phyloP scores from a whole-genome alignment of 371 early-diverging fungal genomes.

The Mucor sp. region DNA sequence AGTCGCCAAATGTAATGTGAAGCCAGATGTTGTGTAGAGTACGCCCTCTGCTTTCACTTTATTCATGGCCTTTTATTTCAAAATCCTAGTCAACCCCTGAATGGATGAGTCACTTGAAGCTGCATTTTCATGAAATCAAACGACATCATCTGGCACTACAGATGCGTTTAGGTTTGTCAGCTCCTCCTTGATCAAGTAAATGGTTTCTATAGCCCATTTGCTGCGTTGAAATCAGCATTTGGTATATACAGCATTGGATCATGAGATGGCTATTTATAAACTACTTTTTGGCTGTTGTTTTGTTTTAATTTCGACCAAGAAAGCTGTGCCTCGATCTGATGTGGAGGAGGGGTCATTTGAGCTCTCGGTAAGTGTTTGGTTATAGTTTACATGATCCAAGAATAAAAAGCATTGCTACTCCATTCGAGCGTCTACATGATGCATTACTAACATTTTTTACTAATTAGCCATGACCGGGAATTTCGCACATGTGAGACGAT shows the following conservation, averaged over 20 bases:
- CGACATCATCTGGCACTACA: too few species aligned
- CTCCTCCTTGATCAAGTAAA: too few species aligned
- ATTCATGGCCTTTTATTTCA: too few species aligned
- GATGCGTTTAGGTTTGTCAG: too few species aligned
- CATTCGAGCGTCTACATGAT: neutral
- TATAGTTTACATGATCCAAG: neutral
- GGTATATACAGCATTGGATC: neutral
- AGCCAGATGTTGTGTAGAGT: too few species aligned
- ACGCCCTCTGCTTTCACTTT: too few species aligned
- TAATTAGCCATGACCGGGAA: neutral
- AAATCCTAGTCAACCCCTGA: too few species aligned
- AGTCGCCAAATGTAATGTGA: too few species aligned
- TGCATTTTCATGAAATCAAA: too few species aligned
- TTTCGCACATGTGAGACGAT: neutral
- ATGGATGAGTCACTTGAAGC: too few species aligned
- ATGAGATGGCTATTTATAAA: neutral
- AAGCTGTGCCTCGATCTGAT: neutral
- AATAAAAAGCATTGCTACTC: neutral
- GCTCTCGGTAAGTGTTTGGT: neutral
- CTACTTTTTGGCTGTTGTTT: neutral
- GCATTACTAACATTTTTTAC: neutral
- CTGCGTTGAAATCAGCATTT: neutral
- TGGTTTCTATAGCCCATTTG: too few species aligned
- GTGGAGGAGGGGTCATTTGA: neutral
- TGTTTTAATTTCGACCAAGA: neutral